phyloP scores from a whole-genome alignment of 78 protist genomes.

The Dictyostelium capitatum region DNA sequence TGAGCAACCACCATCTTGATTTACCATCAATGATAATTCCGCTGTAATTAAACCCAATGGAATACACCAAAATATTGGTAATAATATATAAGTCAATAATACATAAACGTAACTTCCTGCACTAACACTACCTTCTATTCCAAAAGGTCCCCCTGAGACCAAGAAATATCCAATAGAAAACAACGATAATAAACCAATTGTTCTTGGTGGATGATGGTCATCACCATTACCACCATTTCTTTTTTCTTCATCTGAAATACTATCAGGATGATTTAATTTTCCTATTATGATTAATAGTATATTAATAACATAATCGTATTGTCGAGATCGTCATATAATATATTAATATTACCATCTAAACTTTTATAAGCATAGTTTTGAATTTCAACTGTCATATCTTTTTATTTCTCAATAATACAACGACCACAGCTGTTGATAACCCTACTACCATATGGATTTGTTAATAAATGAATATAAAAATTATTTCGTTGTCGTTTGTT shows the following conservation, averaged over 20 bases:
- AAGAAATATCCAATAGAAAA: constrained; percentile 45
- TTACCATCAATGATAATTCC: constrained; percentile 2
- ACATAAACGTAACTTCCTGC: constrained; percentile 59
- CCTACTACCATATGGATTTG: too few relatives aligned
- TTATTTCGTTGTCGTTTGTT: too few relatives aligned
- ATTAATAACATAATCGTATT: too few relatives aligned
- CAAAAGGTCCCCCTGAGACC: constrained; percentile 43
- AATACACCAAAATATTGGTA: constrained; percentile 69
- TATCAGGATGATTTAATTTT: too few relatives aligned
- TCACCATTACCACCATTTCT: too few relatives aligned
- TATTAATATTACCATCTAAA: too few relatives aligned
- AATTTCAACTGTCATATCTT: background rate
- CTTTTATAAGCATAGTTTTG: background rate
- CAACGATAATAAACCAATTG: constrained; percentile 41
- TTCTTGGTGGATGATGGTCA: constrained; percentile 62
- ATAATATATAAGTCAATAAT: background rate
- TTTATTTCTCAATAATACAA: background rate
- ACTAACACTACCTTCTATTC: constrained; percentile 47
- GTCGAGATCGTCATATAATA: too few relatives aligned
- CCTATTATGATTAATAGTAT: too few relatives aligned
- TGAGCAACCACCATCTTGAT: constrained; percentile 71
- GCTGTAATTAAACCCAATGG: constrained; percentile 76
- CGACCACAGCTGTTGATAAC: too few relatives aligned
- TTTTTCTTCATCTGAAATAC: too few relatives aligned
- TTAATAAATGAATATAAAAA: too few relatives aligned